Conservation (phyloP, 805 yeast species). For the Cyberlindnera sargentensis region DNA sequence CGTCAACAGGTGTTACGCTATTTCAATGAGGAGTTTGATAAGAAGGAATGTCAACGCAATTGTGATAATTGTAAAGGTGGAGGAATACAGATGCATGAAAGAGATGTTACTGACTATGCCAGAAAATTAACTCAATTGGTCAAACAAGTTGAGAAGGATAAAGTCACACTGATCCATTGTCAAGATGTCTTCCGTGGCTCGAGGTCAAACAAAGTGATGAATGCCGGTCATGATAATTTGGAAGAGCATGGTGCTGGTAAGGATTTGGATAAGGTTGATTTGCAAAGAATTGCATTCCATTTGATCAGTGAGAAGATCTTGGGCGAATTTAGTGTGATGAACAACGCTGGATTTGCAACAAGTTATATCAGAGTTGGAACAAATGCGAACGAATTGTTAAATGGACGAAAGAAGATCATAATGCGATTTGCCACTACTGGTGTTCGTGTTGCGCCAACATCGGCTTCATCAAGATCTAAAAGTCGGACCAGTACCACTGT, state of each 20-base stretch:
- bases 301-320: constrained; percentile 59
- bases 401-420: constrained; percentile 36
- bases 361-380: constrained; percentile 65
- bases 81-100: constrained; percentile 36
- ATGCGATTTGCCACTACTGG: constrained; percentile 37
- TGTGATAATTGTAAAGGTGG: constrained; percentile 81
- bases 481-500: background rate
- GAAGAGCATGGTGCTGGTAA: constrained; percentile 70
- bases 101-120: constrained; percentile 67
- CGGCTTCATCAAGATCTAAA: background rate
- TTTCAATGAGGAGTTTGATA: constrained; percentile 77
- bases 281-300: constrained; percentile 79
- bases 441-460: constrained; percentile 6
- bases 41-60: constrained; percentile 53
- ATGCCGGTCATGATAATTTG: constrained; percentile 52
- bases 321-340: constrained; percentile 65
- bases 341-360: constrained; percentile 71
- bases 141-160: constrained; percentile 41
- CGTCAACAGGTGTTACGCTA: constrained; percentile 83
- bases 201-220: constrained; percentile 49
- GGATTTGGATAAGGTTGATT: constrained; percentile 52
- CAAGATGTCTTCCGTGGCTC: constrained; percentile 82
- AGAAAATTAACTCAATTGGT: constrained; percentile 54
- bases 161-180: constrained; percentile 72
- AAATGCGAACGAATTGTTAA: constrained; percentile 42